Conservation (phyloP, 2,329 filamentous ascomycete species). For the Trichoderma breve region DNA sequence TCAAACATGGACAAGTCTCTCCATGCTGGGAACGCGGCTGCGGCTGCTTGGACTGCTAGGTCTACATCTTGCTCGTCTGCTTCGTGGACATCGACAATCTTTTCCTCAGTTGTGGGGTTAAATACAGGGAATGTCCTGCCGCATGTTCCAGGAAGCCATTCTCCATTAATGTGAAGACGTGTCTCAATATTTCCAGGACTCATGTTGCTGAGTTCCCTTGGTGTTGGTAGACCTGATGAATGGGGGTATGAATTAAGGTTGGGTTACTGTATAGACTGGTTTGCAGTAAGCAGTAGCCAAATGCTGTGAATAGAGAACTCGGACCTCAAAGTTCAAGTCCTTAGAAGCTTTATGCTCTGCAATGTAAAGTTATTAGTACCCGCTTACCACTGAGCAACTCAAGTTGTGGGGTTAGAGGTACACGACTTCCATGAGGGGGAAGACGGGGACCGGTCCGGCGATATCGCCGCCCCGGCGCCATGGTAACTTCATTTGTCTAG, state of each 20-base stretch:
- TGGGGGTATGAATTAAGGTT: not conserved
- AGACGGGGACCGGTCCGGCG: not conserved
- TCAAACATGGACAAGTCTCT: conserved; percentile 11
- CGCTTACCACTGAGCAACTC: not conserved
- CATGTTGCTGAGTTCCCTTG: not conserved
- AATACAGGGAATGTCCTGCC: conserved; percentile 25
- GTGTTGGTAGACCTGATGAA: not conserved
- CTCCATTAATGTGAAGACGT: conserved; percentile 22
- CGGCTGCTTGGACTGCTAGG: conserved; percentile 21
- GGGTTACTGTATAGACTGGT: not conserved
- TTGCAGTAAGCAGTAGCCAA: not conserved
- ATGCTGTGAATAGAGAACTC: not conserved
- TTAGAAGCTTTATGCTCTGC: not conserved
- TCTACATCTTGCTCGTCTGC: conserved; percentile 22
- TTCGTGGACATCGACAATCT: conserved; percentile 23
- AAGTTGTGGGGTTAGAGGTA: not conserved
- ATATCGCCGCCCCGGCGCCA: not conserved
- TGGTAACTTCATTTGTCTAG: not conserved
- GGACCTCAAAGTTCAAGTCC: not conserved
- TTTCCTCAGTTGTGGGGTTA: conserved; percentile 28
- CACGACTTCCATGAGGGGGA: not conserved
- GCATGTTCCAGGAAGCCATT: conserved; percentile 18
- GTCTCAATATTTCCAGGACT: conserved; percentile 3
- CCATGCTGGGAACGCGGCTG: conserved; percentile 21
- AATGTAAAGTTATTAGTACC: not conserved